Percentiles rank a stretch among this genome's conserved stretches.
phyloP scores from a whole-genome alignment of 805 yeast genomes.

The Ogataea populi-albae region DNA sequence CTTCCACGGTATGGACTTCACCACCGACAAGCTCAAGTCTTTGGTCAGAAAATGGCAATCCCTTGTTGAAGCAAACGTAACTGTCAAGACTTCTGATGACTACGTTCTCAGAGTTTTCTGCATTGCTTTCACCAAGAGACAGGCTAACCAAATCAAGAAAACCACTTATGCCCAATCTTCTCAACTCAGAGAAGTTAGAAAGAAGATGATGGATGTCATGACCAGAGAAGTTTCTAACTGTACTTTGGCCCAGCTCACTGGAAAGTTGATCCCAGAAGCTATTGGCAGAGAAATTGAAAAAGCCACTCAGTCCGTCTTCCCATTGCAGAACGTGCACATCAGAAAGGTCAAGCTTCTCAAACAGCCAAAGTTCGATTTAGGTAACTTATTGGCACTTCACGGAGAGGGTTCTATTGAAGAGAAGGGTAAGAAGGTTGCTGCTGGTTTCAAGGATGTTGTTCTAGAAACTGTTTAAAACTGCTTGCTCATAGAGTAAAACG shows the following conservation, averaged over 20 bases:
- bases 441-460: slow-evolving; percentile 98
- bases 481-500: too few species aligned
- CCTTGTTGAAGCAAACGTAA: slow-evolving; percentile 95
- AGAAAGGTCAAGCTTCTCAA: slow-evolving; percentile 98
- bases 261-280: slow-evolving; percentile 97
- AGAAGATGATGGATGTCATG: slow-evolving; percentile 94
- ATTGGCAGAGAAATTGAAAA: slow-evolving; percentile 98
- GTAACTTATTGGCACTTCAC: slow-evolving; percentile 93
- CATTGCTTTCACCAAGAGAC: slow-evolving; percentile 98
- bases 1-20: slow-evolving; percentile 99
- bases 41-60: slow-evolving; percentile 99
- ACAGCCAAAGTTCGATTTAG: slow-evolving; percentile 98
- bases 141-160: slow-evolving; percentile 95
- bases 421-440: slow-evolving; percentile 93
- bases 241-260: slow-evolving; percentile 93
- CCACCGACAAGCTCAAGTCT: slow-evolving; percentile 95
- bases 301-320: slow-evolving; percentile 91
- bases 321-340: slow-evolving; percentile 97
- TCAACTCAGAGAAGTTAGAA: slow-evolving; percentile 95
- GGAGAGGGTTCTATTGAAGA: slow-evolving; percentile 94
- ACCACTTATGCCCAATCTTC: slow-evolving; percentile 97
- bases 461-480: slow-evolving; percentile 85
- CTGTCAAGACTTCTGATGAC: slow-evolving; percentile 97
- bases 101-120: slow-evolving; percentile 95
- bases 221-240: slow-evolving; percentile 93